Conservation (phyloP, 2,329 filamentous ascomycete species). For the Colletotrichum liriopes region DNA sequence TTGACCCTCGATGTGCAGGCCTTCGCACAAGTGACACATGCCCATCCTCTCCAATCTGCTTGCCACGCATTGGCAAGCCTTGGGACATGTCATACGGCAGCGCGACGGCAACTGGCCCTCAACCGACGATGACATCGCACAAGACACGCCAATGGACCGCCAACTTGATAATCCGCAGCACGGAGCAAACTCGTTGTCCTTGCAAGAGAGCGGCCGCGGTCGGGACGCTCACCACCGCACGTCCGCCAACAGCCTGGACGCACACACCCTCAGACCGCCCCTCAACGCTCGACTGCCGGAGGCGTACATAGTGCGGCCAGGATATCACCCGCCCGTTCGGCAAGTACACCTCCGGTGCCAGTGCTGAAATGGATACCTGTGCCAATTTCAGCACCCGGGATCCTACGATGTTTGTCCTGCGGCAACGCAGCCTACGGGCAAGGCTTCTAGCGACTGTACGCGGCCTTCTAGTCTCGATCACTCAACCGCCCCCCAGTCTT, state of each 20-base stretch:
- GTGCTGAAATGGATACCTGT: not conserved
- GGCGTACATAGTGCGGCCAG: conserved; percentile 29
- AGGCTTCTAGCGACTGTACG: conserved; percentile 32
- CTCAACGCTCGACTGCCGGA: conserved; percentile 16
- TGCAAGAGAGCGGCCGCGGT: not conserved
- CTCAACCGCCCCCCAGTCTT: conserved; percentile 10
- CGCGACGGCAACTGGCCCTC: not conserved
- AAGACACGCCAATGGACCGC: not conserved
- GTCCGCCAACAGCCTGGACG: not conserved
- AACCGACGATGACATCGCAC: conserved; percentile 15
- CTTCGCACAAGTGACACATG: conserved; percentile 13
- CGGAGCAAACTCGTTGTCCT: not conserved
- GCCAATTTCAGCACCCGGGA: not conserved
- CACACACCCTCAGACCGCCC: conserved; percentile 17
- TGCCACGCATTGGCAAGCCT: conserved; percentile 14
- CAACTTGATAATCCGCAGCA: not conserved
- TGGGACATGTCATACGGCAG: conserved; percentile 11
- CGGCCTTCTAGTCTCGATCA: conserved; percentile 26
- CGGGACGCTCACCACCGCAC: not conserved
- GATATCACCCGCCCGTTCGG: not conserved
- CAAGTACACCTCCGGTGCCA: not conserved
- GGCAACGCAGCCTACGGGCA: conserved; percentile 10
- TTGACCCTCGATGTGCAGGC: conserved; percentile 10
- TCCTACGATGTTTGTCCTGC: conserved; percentile 20
- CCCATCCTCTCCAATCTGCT: not conserved